Evolutionary conservation across 495 filamentous ascomycete genomes (phyloP).

Genomic region (Tuber magnatum): DNA sequence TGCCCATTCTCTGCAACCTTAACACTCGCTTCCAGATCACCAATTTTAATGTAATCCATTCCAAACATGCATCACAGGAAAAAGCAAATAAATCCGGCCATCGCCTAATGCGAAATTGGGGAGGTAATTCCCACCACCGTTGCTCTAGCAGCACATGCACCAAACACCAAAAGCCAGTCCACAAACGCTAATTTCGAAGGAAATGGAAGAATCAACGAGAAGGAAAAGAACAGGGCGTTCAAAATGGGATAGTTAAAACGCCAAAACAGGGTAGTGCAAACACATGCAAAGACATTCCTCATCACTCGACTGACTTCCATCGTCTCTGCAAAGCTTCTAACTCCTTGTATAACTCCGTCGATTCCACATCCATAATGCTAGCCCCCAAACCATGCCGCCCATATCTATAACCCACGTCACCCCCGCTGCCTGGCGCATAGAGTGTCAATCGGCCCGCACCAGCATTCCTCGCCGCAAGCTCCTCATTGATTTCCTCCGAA

Average conservation of each 20-base stretch:
- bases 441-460: slow-evolving; percentile 11
- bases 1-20: background rate
- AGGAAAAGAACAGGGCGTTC: background rate
- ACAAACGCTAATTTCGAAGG: background rate
- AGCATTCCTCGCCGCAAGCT: slow-evolving; percentile 21
- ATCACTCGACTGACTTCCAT: slow-evolving; percentile 31
- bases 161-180: background rate
- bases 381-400: slow-evolving; percentile 12
- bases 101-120: background rate
- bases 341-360: slow-evolving; percentile 23
- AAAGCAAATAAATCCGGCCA: background rate
- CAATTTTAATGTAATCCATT: background rate
- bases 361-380: slow-evolving; percentile 11
- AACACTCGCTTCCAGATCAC: background rate
- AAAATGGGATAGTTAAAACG: background rate
- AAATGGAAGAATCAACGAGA: background rate
- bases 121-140: background rate
- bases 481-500: slow-evolving; percentile 32
- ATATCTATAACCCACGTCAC: slow-evolving; percentile 24
- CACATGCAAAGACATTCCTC: background rate
- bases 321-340: slow-evolving; percentile 26
- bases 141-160: background rate
- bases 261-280: background rate
- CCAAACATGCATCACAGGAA: background rate
- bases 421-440: slow-evolving; percentile 17